These are phyloP conservation scores for Microthlaspi erraticum DNA, from an alignment of 345 rosid genomes.

Conservation along the genomic window DNA sequence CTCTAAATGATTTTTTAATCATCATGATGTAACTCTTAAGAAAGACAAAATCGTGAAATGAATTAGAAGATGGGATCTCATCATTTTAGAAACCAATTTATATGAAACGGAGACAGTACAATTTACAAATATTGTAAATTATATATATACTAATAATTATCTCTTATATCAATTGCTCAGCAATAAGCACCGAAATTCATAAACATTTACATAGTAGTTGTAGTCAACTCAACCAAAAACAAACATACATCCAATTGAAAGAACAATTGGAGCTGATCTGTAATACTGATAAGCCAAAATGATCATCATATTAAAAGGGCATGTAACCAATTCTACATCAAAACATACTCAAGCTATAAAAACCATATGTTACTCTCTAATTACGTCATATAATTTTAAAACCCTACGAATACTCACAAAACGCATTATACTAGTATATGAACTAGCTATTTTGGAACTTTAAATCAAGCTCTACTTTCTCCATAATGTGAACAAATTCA, in stretches of 20 bases:
- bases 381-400: background rate
- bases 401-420: constrained; percentile 15
- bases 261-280: background rate
- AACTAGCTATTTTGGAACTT: constrained; percentile 12
- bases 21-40: background rate
- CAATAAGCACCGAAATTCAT: background rate
- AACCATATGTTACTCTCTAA: constrained; percentile 6
- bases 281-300: constrained; percentile 12
- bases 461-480: constrained; percentile 25
- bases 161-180: background rate
- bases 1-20: background rate
- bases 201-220: background rate
- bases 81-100: background rate
- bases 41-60: background rate
- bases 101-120: background rate
- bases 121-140: background rate
- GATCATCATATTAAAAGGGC: background rate
- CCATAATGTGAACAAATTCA: constrained; percentile 45
- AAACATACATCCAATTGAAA: background rate
- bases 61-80: background rate
- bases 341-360: constrained; percentile 8
- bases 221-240: background rate
- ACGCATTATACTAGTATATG: background rate
- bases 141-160: background rate
- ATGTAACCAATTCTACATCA: background rate